phyloP scores from a whole-genome alignment of 1,284 basidiomycete genomes.

The Ganoderma multipileum region DNA sequence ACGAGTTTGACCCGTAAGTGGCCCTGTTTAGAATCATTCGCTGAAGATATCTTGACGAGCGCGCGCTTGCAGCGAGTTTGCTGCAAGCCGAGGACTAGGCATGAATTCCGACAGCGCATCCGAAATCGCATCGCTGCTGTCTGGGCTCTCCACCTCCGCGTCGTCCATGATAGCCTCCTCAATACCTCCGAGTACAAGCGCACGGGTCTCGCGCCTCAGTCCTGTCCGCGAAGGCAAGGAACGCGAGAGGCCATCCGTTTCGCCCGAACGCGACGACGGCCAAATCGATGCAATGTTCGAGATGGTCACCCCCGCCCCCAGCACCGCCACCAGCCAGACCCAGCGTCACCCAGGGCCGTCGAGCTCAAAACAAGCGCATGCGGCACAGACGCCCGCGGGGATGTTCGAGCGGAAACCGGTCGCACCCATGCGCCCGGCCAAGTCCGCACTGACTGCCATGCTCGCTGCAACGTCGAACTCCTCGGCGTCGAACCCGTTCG shows the following conservation, averaged over 20 bases:
- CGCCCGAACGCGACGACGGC: constrained; percentile 35
- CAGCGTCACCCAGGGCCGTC: constrained; percentile 9
- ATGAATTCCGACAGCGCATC: constrained; percentile 62
- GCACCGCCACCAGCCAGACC: constrained; percentile 23
- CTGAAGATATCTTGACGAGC: constrained; percentile 49
- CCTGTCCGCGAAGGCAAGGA: constrained; percentile 66
- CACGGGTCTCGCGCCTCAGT: constrained; percentile 62
- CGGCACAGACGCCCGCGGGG: constrained; percentile 31
- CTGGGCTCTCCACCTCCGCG: constrained; percentile 56
- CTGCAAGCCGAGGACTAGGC: constrained; percentile 37
- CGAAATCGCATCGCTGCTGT: constrained; percentile 62
- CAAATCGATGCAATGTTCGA: constrained; percentile 53
- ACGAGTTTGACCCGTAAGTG: constrained; percentile 78
- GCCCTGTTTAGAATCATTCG: constrained; percentile 12
- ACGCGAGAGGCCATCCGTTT: constrained; percentile 33
- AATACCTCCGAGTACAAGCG: constrained; percentile 48
- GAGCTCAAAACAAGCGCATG: constrained; percentile 5
- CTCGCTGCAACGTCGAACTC: constrained; percentile 61
- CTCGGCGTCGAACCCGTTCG: constrained; percentile 79
- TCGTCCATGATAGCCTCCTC: constrained; percentile 55
- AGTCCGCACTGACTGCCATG: constrained; percentile 72
- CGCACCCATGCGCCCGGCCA: constrained; percentile 44
- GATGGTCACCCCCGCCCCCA: constrained; percentile 47
- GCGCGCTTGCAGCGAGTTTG: constrained; percentile 50
- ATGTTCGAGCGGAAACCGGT: constrained; percentile 62